Percentiles rank a stretch among this genome's conserved stretches.
These are phyloP conservation scores for Phytophthora pluvialis DNA, from an alignment of 352 stramenopile species.

Conservation along the genomic window DNA sequence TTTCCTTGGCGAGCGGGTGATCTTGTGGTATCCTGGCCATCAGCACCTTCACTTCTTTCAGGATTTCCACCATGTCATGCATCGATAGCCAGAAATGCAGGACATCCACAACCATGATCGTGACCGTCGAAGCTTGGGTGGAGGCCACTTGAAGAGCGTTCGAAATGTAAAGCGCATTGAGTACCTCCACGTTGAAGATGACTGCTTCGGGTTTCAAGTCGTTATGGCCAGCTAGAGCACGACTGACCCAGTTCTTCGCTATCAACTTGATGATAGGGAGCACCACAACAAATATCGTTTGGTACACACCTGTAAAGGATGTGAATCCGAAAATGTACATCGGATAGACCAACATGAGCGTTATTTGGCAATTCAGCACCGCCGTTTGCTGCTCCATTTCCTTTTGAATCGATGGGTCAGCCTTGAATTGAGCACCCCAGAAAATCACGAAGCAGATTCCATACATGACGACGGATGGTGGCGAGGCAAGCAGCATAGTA, in stretches of 20 bases:
- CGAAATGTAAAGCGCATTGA: conserved; percentile 38
- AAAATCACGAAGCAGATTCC: conserved; percentile 23
- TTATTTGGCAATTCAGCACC: conserved; percentile 26
- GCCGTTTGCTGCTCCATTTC: conserved; percentile 20
- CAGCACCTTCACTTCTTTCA: conserved; percentile 19
- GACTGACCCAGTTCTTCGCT: conserved; percentile 40
- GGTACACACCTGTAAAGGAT: conserved; percentile 16
- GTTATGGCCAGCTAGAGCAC: conserved; percentile 18
- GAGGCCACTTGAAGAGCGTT: conserved; percentile 23
- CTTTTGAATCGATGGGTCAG: conserved; percentile 13
- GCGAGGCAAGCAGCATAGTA: conserved; percentile 17
- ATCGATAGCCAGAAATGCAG: conserved; percentile 10
- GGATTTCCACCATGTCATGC: conserved; percentile 10
- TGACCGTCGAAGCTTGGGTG: conserved; percentile 13
- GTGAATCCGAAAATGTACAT: conserved; percentile 36
- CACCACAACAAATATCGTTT: conserved; percentile 23
- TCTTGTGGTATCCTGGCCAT: conserved; percentile 19
- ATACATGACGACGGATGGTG: conserved; percentile 18
- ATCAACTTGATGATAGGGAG: conserved; percentile 24
- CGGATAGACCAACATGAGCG: conserved; percentile 35
- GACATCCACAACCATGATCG: conserved; percentile 18
- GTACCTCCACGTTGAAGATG: conserved; percentile 55
- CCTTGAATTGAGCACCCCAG: conserved; percentile 24
- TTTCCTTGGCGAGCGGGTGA: conserved; percentile 8
- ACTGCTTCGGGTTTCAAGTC: conserved; percentile 39